Percentiles rank a stretch among this genome's conserved stretches.
Conservation (phyloP, 305 asterid genomes). For the Fraxinus velutina region DNA sequence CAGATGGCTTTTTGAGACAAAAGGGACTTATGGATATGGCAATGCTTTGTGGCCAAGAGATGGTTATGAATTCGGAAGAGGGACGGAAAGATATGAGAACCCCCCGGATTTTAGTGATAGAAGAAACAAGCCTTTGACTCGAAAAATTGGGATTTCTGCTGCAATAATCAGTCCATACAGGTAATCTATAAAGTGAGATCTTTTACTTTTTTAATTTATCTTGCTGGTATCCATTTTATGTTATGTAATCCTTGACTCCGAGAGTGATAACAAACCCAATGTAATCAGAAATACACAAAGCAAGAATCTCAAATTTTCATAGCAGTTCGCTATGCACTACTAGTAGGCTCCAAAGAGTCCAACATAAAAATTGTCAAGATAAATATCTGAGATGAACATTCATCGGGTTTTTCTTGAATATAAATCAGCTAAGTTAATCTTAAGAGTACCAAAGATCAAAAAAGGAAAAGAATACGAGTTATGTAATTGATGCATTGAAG, state of each 20-base stretch:
- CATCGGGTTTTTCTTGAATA: neutral
- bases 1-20: conserved; percentile 88
- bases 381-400: neutral
- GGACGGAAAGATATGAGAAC: conserved; percentile 46
- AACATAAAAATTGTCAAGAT: neutral
- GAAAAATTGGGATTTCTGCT: conserved; percentile 76
- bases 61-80: conserved; percentile 55
- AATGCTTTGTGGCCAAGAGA: conserved; percentile 88
- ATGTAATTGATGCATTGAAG: neutral
- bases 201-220: neutral
- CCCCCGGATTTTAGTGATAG: conserved; percentile 74
- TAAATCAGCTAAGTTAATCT: neutral
- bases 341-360: neutral
- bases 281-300: neutral
- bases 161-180: conserved; percentile 88
- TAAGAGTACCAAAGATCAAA: neutral
- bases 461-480: neutral
- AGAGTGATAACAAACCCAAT: neutral
- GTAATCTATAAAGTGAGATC: conserved; percentile 25
- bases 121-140: conserved; percentile 74
- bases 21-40: conserved; percentile 91
- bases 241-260: neutral
- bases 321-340: neutral
- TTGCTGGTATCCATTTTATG: neutral
- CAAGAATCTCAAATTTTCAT: neutral